Evolutionary conservation across 1,139 yeast genomes (phyloP).

Genomic region (Debaryomycetaceae sp.): DNA sequence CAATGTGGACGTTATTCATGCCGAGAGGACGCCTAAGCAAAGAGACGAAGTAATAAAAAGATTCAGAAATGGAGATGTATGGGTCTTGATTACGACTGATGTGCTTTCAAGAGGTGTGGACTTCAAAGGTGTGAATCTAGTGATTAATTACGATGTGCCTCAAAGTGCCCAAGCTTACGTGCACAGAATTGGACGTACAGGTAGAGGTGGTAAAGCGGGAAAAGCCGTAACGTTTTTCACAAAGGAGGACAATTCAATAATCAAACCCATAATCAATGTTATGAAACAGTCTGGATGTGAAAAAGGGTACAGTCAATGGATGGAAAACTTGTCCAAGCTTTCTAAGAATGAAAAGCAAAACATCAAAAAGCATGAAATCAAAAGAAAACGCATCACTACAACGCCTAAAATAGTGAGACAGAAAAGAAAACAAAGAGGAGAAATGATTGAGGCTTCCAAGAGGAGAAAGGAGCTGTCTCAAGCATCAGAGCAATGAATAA

Average conservation of each 20-base stretch:
- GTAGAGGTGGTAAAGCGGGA: constrained; percentile 89
- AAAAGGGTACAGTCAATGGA: constrained; percentile 71
- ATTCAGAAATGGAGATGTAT: constrained; percentile 83
- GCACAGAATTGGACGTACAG: constrained; percentile 98
- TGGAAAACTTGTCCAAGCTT: constrained; percentile 71
- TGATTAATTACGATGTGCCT: constrained; percentile 95
- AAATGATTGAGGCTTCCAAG: constrained; percentile 81
- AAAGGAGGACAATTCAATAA: constrained; percentile 73
- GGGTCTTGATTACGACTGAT: constrained; percentile 97
- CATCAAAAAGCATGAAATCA: constrained; percentile 57
- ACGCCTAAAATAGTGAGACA: constrained; percentile 70
- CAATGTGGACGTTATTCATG: constrained; percentile 93
- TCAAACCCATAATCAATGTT: constrained; percentile 85
- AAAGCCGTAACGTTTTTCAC: constrained; percentile 90
- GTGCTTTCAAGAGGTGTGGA: constrained; percentile 96
- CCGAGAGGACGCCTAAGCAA: constrained; percentile 88
- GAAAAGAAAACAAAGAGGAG: constrained; percentile 59
- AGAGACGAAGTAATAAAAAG: constrained; percentile 81
- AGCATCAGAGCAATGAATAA: not conserved
- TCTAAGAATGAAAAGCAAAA: constrained; percentile 62
- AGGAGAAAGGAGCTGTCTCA: constrained; percentile 41
- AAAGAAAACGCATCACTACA: constrained; percentile 77
- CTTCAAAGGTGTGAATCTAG: constrained; percentile 91
- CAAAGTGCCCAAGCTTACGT: constrained; percentile 92
- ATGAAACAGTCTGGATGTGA: constrained; percentile 90